Percentiles rank a stretch among this genome's conserved stretches.
These are phyloP conservation scores for Neospermospora avenae DNA, from an alignment of 2,329 filamentous ascomycete genomes.

Conservation along the genomic window DNA sequence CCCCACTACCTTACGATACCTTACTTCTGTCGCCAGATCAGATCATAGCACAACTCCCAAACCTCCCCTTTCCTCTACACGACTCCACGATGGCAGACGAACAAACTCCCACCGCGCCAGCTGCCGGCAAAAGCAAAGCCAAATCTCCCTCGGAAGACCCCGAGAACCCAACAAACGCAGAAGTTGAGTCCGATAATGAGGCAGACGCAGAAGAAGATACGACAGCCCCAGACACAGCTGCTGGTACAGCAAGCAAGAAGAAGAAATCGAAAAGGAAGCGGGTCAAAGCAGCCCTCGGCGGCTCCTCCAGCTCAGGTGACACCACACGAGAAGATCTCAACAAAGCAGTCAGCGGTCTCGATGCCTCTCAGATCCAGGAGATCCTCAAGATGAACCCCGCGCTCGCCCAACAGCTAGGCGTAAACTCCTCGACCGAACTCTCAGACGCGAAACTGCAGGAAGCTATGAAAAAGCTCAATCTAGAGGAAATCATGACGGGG, in stretches of 20 bases:
- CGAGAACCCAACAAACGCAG: slow-evolving; percentile 41
- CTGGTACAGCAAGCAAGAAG: slow-evolving; percentile 43
- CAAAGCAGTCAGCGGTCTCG: slow-evolving; percentile 44
- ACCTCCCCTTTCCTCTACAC: not conserved
- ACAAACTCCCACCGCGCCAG: slow-evolving; percentile 58
- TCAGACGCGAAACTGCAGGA: slow-evolving; percentile 44
- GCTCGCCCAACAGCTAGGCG: slow-evolving; percentile 55
- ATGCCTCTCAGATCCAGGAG: slow-evolving; percentile 57
- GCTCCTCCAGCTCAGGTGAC: slow-evolving; percentile 11
- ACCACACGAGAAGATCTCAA: slow-evolving; percentile 48
- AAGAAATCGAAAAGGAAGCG: slow-evolving; percentile 67
- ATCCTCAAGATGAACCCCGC: slow-evolving; percentile 72
- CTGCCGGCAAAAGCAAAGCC: slow-evolving; percentile 46
- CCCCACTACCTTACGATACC: slow-evolving; percentile 12
- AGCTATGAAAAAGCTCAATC: slow-evolving; percentile 58
- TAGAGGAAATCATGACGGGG: slow-evolving; percentile 72
- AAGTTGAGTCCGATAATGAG: slow-evolving; percentile 47
- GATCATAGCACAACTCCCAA: not conserved
- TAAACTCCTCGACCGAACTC: slow-evolving; percentile 38
- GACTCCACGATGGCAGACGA: slow-evolving; percentile 50
- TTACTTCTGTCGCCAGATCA: no score
- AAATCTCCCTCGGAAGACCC: slow-evolving; percentile 36
- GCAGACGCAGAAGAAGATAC: slow-evolving; percentile 40
- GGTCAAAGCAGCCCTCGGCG: slow-evolving; percentile 43
- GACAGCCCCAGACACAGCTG: slow-evolving; percentile 25